Base-by-base conservation (phyloP, 192 early-diverging fungal species). In the Glomus cerebriforme region DNA sequence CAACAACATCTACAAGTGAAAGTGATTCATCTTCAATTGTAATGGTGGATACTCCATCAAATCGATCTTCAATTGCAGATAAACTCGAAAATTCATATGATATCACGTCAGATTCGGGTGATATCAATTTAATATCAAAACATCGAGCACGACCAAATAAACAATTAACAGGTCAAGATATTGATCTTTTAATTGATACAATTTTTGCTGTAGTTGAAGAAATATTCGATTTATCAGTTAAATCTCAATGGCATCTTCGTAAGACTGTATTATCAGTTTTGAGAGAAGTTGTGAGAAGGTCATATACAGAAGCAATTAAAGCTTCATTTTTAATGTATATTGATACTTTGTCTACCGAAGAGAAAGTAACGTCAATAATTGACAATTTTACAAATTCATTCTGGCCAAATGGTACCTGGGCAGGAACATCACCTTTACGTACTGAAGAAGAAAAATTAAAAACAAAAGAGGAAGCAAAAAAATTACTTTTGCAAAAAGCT, bases 211-310 rank as follows among this genome's bases (percentile, higher is more conserved):
- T 59, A 27, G 54, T 74, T 7, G 73, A 74, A 74, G 73, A 74
- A 59, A 74, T 74, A 60, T 74, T 74, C 37, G 73, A 74, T 74
- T 74, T 74, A 59, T 74, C 73, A 59, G 54, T 34, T 22, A 74
- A 74, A 59, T 74, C 73, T 31, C 73, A 74, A 35, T 74, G 73
- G 73, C 73, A 74, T 74, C 73, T 74, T 59, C 73, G 73, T 26
- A 74, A 34, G 24, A 74, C 73, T 13, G 73, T 74, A n/a, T 31
- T 74, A 19, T 74, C 73, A 4, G 73, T 74, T 32, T 37, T 74
- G 9, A n/a, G 73, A 37, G 54, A 59, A 22, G 54, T 74, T 19
- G 73, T 74, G 8, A 58, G 73, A 45, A 74, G 73, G 35, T 74
- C 73, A 22, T 74, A 59, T 60, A 59, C 73, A 9, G 19, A 59